Percentiles rank a stretch among this genome's conserved stretches.
Conservation (phyloP, 306 rosid genomes). For the Vigna angularis region DNA sequence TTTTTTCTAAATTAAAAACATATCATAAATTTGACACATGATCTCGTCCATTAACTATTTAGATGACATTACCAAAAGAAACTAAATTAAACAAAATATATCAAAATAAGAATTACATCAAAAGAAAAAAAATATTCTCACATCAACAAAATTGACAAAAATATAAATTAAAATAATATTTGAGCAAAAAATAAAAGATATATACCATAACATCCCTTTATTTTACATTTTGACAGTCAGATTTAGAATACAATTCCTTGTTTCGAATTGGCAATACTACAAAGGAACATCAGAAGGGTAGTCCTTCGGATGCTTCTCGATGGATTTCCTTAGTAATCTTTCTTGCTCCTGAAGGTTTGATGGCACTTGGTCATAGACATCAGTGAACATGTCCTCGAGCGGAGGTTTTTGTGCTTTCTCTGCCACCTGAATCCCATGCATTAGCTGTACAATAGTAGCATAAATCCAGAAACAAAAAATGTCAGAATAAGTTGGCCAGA, state of each 20-base stretch:
- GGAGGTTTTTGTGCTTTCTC: slow-evolving; percentile 73
- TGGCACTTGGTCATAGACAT: slow-evolving; percentile 66
- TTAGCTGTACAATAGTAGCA: slow-evolving; percentile 49
- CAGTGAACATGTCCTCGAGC: slow-evolving; percentile 62
- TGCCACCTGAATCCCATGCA: slow-evolving; percentile 67
- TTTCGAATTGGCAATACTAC: slow-evolving; percentile 47
- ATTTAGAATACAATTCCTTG: slow-evolving; percentile 23
- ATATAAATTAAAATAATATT: too few relatives aligned
- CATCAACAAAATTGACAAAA: too few relatives aligned
- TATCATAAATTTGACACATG: too few relatives aligned
- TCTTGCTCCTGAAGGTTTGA: slow-evolving; percentile 72
- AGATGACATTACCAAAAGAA: too few relatives aligned
- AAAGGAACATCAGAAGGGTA: slow-evolving; percentile 74
- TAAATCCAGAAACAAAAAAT: slow-evolving; percentile 25
- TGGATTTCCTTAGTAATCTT: slow-evolving; percentile 52
- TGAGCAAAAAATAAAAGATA: background rate
- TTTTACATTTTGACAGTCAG: slow-evolving; percentile 20
- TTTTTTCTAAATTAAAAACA: too few relatives aligned
- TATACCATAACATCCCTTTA: slow-evolving; percentile 2
- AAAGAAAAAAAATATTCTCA: too few relatives aligned
- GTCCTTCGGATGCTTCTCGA: slow-evolving; percentile 54
- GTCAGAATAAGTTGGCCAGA: slow-evolving; percentile 19
- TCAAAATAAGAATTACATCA: too few relatives aligned
- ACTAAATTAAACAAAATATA: too few relatives aligned
- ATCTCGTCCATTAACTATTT: too few relatives aligned